Evolutionary conservation across 257 asterid species (phyloP), one percentile per base, ranked within the genome.

Genomic region (Solanum etuberosum): DNA sequence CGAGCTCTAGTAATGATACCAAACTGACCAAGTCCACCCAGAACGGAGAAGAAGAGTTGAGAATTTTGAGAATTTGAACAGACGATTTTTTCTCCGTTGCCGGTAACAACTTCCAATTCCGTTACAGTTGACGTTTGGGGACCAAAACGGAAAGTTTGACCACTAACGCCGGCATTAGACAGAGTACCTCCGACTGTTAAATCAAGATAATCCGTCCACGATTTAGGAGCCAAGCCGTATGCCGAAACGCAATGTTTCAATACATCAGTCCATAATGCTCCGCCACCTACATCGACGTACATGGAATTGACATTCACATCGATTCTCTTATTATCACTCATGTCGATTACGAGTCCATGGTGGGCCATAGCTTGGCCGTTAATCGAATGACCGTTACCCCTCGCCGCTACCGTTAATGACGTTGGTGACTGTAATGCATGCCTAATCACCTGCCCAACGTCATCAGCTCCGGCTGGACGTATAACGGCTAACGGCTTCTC

Each of bases 291-390:
- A 93, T 94, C 98, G 6, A 90, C 98, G 67, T 51, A 85, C 85
- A 83, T 86, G 59, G 88, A 43, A 4, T 21, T 83, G 67, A 83
- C 86, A 88, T 89, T 90, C 27, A 94, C 97, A 38, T 87, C 87
- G 83, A 92, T 89, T 20, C 29, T 29, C 40, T 87, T 77, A 57
- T 86, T 67, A 65, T 77, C 40, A 2, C 84, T 91, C 98, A 94
- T 97, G 81, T 93, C 98, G 86, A 97, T 83, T 88, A 93, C 92
- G 5, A 95, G 87, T 29, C 98, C 98, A 2, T 89, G 90, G 92
- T 93, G 92, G 91, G 98, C 98, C 97, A 94, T 93, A 67, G 99
- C 93, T 88, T 97, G 99, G 63, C 99, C 99, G 97, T 94, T 92
- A 92, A 94, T 91, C 59, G 98, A 94, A 91, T 95, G 99, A 27